These are phyloP conservation scores for Backusella morwellensis DNA, from an alignment of 192 early-diverging fungal species.

Conservation along the genomic window DNA sequence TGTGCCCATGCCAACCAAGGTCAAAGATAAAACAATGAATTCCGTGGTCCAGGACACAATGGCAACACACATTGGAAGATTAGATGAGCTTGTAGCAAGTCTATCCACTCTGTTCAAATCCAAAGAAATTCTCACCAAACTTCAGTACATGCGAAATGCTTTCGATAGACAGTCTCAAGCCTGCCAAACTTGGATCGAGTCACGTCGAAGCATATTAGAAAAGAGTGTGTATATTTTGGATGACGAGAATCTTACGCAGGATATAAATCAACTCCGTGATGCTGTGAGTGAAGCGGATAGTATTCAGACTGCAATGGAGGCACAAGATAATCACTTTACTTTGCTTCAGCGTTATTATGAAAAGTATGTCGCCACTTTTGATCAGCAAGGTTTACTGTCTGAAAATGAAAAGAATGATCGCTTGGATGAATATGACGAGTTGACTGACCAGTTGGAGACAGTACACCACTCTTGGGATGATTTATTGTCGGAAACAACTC, in stretches of 20 bases:
- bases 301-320: slow-evolving; percentile 13
- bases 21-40: slow-evolving; percentile 15
- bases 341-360: not conserved
- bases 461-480: slow-evolving; percentile 5
- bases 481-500: not conserved
- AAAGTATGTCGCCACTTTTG: slow-evolving; percentile 13
- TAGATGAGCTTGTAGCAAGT: slow-evolving; percentile 10
- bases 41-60: slow-evolving; percentile 4
- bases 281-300: slow-evolving; percentile 22
- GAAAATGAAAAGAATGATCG: not conserved
- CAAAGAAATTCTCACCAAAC: slow-evolving; percentile 9
- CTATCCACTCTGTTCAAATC: slow-evolving; percentile 5
- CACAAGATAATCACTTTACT: slow-evolving; percentile 6
- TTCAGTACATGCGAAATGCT: not conserved
- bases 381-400: slow-evolving; percentile 1
- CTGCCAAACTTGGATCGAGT: slow-evolving; percentile 14
- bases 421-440: slow-evolving; percentile 7
- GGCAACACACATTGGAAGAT: not conserved
- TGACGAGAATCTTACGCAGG: slow-evolving; percentile 2
- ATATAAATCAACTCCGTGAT: slow-evolving; percentile 16
- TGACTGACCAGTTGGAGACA: not conserved
- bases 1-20: slow-evolving; percentile 6
- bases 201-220: slow-evolving; percentile 4
- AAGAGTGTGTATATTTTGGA: not conserved
- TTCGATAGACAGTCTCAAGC: slow-evolving; percentile 1